These are phyloP conservation scores for Rubroboletus pulcherrimus DNA, from an alignment of 768 basidiomycete species.

Conservation along the genomic window DNA sequence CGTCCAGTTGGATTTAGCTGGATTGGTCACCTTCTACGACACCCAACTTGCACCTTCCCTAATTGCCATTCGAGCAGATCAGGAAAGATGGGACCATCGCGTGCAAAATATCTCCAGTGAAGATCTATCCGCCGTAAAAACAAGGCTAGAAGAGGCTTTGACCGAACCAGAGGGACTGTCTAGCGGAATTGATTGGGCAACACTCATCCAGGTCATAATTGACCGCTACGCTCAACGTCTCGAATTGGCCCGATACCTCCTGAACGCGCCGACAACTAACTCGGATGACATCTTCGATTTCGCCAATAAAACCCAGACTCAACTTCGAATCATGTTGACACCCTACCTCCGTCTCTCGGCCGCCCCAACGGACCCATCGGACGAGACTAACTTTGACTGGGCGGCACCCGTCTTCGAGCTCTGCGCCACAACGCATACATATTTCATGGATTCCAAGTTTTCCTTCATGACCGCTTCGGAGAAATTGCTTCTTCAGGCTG, in stretches of 20 bases:
- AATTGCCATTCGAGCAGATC: slow-evolving; percentile 8
- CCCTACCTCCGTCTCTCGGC: slow-evolving; percentile 25
- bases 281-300: not conserved
- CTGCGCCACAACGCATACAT: slow-evolving; percentile 31
- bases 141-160: slow-evolving; percentile 5
- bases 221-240: slow-evolving; percentile 33
- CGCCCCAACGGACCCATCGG: not conserved
- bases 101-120: slow-evolving; percentile 8
- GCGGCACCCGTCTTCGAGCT: slow-evolving; percentile 25
- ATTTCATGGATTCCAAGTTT: not conserved
- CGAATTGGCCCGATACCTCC: slow-evolving; percentile 22
- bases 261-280: slow-evolving; percentile 10
- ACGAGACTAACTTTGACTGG: slow-evolving; percentile 20
- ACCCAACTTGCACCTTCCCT: slow-evolving; percentile 18
- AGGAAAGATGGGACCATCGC: slow-evolving; percentile 22
- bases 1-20: slow-evolving; percentile 15
- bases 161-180: not conserved
- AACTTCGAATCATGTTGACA: slow-evolving; percentile 25
- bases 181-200: slow-evolving; percentile 34
- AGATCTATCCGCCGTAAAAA: slow-evolving; percentile 5
- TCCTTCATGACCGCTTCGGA: slow-evolving; percentile 28
- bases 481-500: slow-evolving; percentile 19
- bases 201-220: slow-evolving; percentile 25
- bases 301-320: slow-evolving; percentile 11
- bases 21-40: slow-evolving; percentile 28